Conservation (phyloP, 2,329 filamentous ascomycete genomes). For the Aspergillus sp. region DNA sequence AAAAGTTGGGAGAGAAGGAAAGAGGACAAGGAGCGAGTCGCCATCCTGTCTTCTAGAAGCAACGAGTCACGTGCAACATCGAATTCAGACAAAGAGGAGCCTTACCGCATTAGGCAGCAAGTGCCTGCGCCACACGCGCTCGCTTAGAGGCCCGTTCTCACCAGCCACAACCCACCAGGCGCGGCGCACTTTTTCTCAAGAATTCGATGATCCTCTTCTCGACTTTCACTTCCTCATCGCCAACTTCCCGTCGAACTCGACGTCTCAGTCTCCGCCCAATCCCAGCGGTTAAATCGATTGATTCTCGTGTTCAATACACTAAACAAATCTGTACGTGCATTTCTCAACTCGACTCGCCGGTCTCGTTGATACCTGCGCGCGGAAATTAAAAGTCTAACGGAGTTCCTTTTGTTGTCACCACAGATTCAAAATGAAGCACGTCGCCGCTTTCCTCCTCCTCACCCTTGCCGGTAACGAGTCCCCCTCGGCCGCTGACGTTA, state of each 20-base stretch:
- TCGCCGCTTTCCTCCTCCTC: conserved; percentile 98
- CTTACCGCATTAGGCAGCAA: conserved; percentile 2
- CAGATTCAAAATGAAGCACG: conserved; percentile 90
- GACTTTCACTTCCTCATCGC: conserved; percentile 32
- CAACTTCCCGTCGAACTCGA: conserved; percentile 68
- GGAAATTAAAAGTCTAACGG: background rate
- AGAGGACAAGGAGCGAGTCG: conserved; percentile 11
- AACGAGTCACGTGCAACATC: conserved; percentile 26
- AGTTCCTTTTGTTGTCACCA: background rate
- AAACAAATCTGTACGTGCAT: conserved; percentile 28
- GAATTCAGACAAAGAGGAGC: background rate
- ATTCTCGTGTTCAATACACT: conserved; percentile 55
- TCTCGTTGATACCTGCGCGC: background rate
- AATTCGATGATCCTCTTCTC: conserved; percentile 27
- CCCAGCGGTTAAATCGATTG: conserved; percentile 99
- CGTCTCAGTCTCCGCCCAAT: conserved; percentile 99
- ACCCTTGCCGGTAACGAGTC: conserved; percentile 86
- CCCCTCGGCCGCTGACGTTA: conserved; percentile 83
- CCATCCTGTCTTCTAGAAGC: conserved; percentile 27
- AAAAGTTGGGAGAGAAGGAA: conserved; percentile 9
- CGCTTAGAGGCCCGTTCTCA: conserved; percentile 35
- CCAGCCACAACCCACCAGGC: conserved; percentile 35
- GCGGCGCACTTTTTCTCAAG: conserved; percentile 40
- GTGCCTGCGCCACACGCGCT: conserved; percentile 29
- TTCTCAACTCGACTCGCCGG: background rate